These are phyloP conservation scores for Talaromyces sp. DNA, from an alignment of 2,329 filamentous ascomycete species.

Conservation along the genomic window DNA sequence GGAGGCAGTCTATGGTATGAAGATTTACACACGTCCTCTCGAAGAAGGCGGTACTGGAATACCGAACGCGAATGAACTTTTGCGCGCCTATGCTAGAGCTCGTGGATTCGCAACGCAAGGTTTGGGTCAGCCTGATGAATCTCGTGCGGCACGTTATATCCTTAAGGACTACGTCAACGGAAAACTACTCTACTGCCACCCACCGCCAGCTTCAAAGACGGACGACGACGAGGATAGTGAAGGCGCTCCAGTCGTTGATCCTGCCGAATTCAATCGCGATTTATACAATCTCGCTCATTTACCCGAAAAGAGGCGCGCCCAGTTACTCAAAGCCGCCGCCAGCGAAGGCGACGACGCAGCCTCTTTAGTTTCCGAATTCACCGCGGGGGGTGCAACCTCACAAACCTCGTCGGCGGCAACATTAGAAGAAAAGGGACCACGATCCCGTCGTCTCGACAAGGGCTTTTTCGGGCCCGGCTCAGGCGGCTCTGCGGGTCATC, in stretches of 20 bases:
- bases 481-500: slow-evolving; percentile 55
- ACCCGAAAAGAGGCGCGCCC: slow-evolving; percentile 69
- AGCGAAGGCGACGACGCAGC: slow-evolving; percentile 26
- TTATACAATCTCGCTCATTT: slow-evolving; percentile 80
- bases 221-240: slow-evolving; percentile 42
- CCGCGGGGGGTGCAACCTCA: slow-evolving; percentile 20
- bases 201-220: slow-evolving; percentile 57
- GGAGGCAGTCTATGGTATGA: slow-evolving; percentile 90
- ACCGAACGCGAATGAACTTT: slow-evolving; percentile 77
- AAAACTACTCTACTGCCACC: slow-evolving; percentile 86
- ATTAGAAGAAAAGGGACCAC: slow-evolving; percentile 55
- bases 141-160: slow-evolving; percentile 78
- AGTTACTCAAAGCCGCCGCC: slow-evolving; percentile 44
- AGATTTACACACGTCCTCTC: slow-evolving; percentile 69
- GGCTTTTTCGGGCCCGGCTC: slow-evolving; percentile 74
- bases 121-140: slow-evolving; percentile 86
- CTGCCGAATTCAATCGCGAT: slow-evolving; percentile 75
- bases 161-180: slow-evolving; percentile 98
- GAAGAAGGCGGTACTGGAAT: slow-evolving; percentile 91
- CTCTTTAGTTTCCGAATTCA: background rate
- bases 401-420: slow-evolving; percentile 25
- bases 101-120: slow-evolving; percentile 88
- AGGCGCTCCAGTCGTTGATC: slow-evolving; percentile 52
- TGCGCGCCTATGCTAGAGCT: slow-evolving; percentile 79
- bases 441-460: slow-evolving; percentile 74